Evolutionary conservation across 257 asterid genomes (phyloP).

Genomic region (Gentiana macrophylla): DNA sequence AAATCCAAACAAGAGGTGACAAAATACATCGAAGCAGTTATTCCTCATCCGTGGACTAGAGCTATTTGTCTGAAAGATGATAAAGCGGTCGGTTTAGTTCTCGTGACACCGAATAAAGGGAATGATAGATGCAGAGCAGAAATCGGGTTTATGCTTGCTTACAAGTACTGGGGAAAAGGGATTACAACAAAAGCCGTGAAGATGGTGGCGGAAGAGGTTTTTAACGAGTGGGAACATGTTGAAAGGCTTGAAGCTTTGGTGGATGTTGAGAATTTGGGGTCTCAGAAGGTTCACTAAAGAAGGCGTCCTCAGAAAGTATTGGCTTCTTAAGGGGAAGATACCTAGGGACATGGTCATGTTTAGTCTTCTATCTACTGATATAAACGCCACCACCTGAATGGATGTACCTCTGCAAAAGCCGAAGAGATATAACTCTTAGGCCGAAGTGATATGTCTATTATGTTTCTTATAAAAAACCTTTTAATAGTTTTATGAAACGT

Average conservation of each 20-base stretch:
- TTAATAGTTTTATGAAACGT: too few species aligned
- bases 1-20: slow-evolving; percentile 44
- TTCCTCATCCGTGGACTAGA: slow-evolving; percentile 44
- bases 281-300: slow-evolving; percentile 57
- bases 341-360: slow-evolving; percentile 43
- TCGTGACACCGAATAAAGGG: slow-evolving; percentile 35
- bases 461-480: background rate
- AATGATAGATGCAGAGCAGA: slow-evolving; percentile 50
- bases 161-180: slow-evolving; percentile 75
- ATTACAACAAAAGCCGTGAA: slow-evolving; percentile 60
- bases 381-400: too few species aligned
- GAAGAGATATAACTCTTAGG: too few species aligned
- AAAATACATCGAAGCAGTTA: slow-evolving; percentile 15
- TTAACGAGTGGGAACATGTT: slow-evolving; percentile 52
- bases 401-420: too few species aligned
- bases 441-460: too few species aligned
- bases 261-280: slow-evolving; percentile 18
- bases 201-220: slow-evolving; percentile 46
- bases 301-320: slow-evolving; percentile 65
- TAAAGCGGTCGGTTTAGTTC: slow-evolving; percentile 39
- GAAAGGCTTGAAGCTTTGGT: slow-evolving; percentile 61
- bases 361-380: too few species aligned
- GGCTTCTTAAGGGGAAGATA: slow-evolving; percentile 39
- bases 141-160: slow-evolving; percentile 52
- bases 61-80: slow-evolving; percentile 51